These are phyloP conservation scores for Amborella trichopoda DNA, from an alignment of 164 flowering plant species.

Conservation along the genomic window DNA sequence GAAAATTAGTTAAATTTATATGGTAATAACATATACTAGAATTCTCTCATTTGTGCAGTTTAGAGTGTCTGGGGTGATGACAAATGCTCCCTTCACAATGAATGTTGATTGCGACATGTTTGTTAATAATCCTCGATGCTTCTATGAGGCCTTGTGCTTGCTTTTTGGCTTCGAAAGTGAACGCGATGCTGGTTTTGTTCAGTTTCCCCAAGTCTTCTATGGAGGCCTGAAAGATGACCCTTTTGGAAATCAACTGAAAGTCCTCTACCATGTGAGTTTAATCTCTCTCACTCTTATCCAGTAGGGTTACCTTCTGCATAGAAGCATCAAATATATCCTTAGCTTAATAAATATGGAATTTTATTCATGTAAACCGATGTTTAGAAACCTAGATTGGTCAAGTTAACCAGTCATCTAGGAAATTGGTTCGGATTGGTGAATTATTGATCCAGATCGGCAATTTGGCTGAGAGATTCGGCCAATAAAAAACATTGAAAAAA, in stretches of 20 bases:
- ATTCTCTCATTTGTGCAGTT: constrained; percentile 15
- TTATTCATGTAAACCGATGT: too few relatives aligned
- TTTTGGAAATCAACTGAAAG: constrained; percentile 24
- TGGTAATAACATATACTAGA: neutral
- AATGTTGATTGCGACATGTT: constrained; percentile 76
- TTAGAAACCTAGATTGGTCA: too few relatives aligned
- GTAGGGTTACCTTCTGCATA: too few relatives aligned
- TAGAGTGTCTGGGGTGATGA: constrained; percentile 59
- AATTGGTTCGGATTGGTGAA: too few relatives aligned
- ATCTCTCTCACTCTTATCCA: too few relatives aligned
- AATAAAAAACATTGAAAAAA: too few relatives aligned
- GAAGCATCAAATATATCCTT: too few relatives aligned
- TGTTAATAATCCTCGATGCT: constrained; percentile 37
- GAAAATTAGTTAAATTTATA: neutral
- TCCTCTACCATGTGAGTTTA: neutral
- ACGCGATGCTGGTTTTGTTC: constrained; percentile 31
- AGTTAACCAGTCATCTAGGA: too few relatives aligned
- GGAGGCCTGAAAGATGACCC: constrained; percentile 36
- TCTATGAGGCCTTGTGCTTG: constrained; percentile 44
- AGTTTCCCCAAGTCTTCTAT: constrained; percentile 40
- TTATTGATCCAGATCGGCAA: too few relatives aligned
- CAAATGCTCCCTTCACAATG: constrained; percentile 58
- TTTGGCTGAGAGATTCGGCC: too few relatives aligned
- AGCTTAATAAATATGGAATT: too few relatives aligned
- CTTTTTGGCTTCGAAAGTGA: constrained; percentile 22